Conservation (phyloP, 2,329 filamentous ascomycete species). For the Apiospora saccharicola region DNA sequence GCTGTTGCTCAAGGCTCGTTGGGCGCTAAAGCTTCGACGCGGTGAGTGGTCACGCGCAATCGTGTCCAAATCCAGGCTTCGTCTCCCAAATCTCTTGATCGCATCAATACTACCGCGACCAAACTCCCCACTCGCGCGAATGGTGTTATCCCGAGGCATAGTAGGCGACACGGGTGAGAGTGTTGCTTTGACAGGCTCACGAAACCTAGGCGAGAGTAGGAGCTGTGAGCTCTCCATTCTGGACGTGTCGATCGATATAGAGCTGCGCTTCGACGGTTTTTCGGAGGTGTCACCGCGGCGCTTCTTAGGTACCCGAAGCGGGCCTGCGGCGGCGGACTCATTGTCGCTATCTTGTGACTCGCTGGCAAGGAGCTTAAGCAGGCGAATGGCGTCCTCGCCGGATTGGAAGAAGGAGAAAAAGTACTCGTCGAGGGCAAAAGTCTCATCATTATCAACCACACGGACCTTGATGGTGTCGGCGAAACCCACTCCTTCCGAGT, state of each 20-base stretch:
- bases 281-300: neutral
- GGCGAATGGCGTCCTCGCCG: slow-evolving; percentile 81
- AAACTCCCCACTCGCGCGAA: slow-evolving; percentile 62
- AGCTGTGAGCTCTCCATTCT: slow-evolving; percentile 32
- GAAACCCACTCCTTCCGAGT: slow-evolving; percentile 77
- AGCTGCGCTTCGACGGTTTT: slow-evolving; percentile 30
- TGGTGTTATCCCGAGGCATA: slow-evolving; percentile 54
- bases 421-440: slow-evolving; percentile 96
- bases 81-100: slow-evolving; percentile 53
- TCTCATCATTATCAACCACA: slow-evolving; percentile 92
- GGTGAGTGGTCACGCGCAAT: slow-evolving; percentile 51
- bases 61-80: slow-evolving; percentile 61
- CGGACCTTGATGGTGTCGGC: slow-evolving; percentile 93
- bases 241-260: slow-evolving; percentile 27
- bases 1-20: slow-evolving; percentile 59
- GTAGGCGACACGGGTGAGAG: slow-evolving; percentile 60
- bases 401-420: slow-evolving; percentile 96
- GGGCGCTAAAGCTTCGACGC: slow-evolving; percentile 70
- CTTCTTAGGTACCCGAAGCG: slow-evolving; percentile 22
- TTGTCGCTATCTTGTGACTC: slow-evolving; percentile 60
- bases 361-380: slow-evolving; percentile 77
- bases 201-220: slow-evolving; percentile 51
- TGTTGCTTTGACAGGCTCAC: slow-evolving; percentile 68
- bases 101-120: slow-evolving; percentile 62
- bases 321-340: slow-evolving; percentile 39